Evolutionary conservation across 2,329 filamentous ascomycete species (phyloP).

Genomic region (Fusarium piperis): DNA sequence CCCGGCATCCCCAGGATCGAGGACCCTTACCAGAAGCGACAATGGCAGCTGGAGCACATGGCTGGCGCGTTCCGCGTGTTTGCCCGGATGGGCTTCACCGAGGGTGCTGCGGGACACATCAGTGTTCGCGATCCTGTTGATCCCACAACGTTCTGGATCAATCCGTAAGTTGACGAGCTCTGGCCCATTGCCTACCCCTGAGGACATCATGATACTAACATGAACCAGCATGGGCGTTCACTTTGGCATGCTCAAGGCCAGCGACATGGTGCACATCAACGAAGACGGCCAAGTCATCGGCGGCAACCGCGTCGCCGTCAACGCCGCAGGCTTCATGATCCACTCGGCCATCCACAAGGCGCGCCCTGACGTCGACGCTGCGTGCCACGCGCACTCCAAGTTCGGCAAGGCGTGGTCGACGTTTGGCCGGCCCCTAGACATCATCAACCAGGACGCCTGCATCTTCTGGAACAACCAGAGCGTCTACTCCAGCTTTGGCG

Average conservation of each 20-base stretch:
- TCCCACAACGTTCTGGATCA: slow-evolving; percentile 71
- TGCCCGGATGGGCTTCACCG: slow-evolving; percentile 59
- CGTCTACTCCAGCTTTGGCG: slow-evolving; percentile 69
- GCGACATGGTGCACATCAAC: slow-evolving; percentile 71
- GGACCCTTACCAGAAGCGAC: slow-evolving; percentile 53
- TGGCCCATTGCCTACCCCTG: neutral
- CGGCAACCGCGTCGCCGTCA: slow-evolving; percentile 65
- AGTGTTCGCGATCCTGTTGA: slow-evolving; percentile 70
- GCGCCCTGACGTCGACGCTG: slow-evolving; percentile 67
- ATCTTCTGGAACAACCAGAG: slow-evolving; percentile 67
- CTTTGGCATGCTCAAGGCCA: slow-evolving; percentile 69
- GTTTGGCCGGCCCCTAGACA: slow-evolving; percentile 67
- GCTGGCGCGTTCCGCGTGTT: slow-evolving; percentile 60
- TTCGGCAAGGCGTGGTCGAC: slow-evolving; percentile 70
- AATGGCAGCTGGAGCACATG: slow-evolving; percentile 54
- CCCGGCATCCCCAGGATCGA: slow-evolving; percentile 66
- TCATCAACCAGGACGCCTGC: slow-evolving; percentile 68
- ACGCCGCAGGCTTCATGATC: slow-evolving; percentile 70
- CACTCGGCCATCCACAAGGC: slow-evolving; percentile 69
- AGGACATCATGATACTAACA: neutral
- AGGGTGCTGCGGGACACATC: slow-evolving; percentile 74
- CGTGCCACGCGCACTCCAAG: slow-evolving; percentile 69
- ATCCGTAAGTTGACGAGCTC: slow-evolving; percentile 53
- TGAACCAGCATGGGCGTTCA: slow-evolving; percentile 59
- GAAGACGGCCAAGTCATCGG: slow-evolving; percentile 67